Evolutionary conservation across 495 filamentous ascomycete species (phyloP), one percentile per base, ranked within the genome.

Genomic region (Collariella sp.): DNA sequence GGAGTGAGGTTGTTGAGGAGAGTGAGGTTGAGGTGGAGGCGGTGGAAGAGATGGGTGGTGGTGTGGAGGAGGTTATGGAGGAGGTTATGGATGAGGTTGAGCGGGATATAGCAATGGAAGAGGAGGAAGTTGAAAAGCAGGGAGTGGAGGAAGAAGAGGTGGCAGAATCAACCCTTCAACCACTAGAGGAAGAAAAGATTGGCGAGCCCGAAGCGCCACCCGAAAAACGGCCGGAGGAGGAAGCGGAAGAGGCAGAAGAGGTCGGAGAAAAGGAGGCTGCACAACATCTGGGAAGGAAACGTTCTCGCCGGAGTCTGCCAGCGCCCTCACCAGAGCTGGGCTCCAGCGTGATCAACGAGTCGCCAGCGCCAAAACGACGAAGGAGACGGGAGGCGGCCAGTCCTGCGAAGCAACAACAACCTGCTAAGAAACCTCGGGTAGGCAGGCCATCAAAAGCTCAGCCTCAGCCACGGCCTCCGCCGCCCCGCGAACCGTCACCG

Each of bases 361-460:
- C 46, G 35, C 68, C 57, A 0, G 61, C 63, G 3, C 45, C 57
- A 1, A 74, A 73, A 62, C 68, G 67, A 33, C 69, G 66, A 16
- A 62, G 63, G 38, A 67, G 59, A 50, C 64, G 61, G 22, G 47
- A 58, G 39, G 35, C 19, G 10, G 58, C 45, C 10, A 73, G 68
- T 38, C 67, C 71, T 41, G 68, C 64, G 4, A 62, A 67, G 46
- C 68, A 75, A 48, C 61, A 69, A 41, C 62, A 72, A 34, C 65
- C 69, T 39, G 67, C 35, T 9, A 46, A 46, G 18, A 50, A 38
- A 38, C 18, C 57, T 10, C 48, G 35, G 38, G 19, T 41, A 10
- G 35, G 18, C 24, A 47, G n/a, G 16, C 52, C 52, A 22, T 16
- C 35, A 9, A 42, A 51, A 12, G 0, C 48, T 33, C 22, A 26